Conservation (phyloP, 2,329 filamentous ascomycete genomes). For the Diplodia seriata region DNA sequence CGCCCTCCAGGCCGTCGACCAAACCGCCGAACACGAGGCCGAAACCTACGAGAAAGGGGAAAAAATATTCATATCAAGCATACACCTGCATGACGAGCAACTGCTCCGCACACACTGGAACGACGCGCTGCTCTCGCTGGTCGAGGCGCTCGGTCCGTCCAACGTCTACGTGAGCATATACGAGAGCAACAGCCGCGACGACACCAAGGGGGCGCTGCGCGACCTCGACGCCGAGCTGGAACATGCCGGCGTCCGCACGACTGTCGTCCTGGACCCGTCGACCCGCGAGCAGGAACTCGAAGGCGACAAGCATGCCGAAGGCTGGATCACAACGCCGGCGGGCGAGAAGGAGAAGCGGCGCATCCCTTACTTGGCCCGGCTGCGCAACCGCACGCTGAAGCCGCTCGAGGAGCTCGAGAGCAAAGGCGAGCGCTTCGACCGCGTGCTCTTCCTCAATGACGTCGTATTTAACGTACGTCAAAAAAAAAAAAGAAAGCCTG, state of each 20-base stretch:
- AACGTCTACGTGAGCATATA: constrained; percentile 73
- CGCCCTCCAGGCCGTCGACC: constrained; percentile 24
- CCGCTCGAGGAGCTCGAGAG: constrained; percentile 62
- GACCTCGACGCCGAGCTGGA: constrained; percentile 64
- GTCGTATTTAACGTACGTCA: constrained; percentile 64
- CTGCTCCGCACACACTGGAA: constrained; percentile 70
- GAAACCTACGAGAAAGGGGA: constrained; percentile 18
- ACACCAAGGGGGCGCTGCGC: constrained; percentile 67
- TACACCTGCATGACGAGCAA: constrained; percentile 71
- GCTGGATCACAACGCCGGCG: constrained; percentile 68
- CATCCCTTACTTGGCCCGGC: constrained; percentile 70
- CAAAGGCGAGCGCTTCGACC: constrained; percentile 62
- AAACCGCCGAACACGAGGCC: constrained; percentile 7
- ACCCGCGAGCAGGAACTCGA: constrained; percentile 66
- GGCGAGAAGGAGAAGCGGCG: constrained; percentile 65
- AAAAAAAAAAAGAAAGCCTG: too few relatives aligned
- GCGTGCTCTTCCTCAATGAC: constrained; percentile 68
- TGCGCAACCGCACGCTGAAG: constrained; percentile 69
- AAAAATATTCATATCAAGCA: constrained; percentile 69
- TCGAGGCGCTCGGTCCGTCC: constrained; percentile 63
- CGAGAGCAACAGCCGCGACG: constrained; percentile 73
- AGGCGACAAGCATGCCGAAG: constrained; percentile 51
- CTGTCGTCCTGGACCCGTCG: constrained; percentile 63
- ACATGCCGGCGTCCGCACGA: constrained; percentile 59
- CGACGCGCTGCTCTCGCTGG: constrained; percentile 64